Evolutionary conservation across 1,284 basidiomycete species (phyloP), one percentile per base, ranked within the genome.

Genomic region (Mrakiaceae sp.): DNA sequence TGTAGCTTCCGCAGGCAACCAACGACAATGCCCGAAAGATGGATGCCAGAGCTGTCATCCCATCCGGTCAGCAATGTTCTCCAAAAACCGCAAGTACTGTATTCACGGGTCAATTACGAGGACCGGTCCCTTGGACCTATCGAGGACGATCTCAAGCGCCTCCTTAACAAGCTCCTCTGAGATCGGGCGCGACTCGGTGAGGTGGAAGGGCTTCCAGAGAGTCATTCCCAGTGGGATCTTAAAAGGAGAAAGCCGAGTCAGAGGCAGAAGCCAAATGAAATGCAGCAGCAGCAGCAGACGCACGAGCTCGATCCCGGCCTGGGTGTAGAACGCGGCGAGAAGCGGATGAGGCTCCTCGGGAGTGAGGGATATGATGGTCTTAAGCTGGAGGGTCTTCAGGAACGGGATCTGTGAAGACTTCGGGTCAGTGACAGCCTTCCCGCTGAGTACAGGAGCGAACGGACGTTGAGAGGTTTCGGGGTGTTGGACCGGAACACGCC

Each of bases 51-150:
- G 6, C 75, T 76, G 59, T 10, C 9, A 47, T 42, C 0, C 10
- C 5, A 14, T 3, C 40, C 16, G n/a, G 48, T 63, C 39, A 52
- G 44, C 27, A 52, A 42, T 12, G 47, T 43, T 3, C 10, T 9
- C 3, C 1, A 14, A 12, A 63, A 56, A 44, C 16, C 50, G 11
- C 9, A 44, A 11, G 51, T 14, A 9, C 5, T 14, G 7, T 6
- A 70, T 73, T 66, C 62, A 76, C 74, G 75, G 73, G 60, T 76
- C 75, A n/a, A 75, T 70, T 4, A 75, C 63, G 16, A 75, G 62
- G 5, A 76, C 67, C 6, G 74, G 74, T 61, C 74, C 74, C 8
- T 64, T 67, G 27, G 73, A 60, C 46, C 63, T 68, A 64, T 27
- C 27, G 27, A 27, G 27, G 27, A 27, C 27, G 27, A 27, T 27